A percentile compares a stretch with the other conserved stretches of the same genome.
Evolutionary conservation across 352 stramenopile genomes (phyloP).

Genomic region (Peronospora belbahrii): DNA sequence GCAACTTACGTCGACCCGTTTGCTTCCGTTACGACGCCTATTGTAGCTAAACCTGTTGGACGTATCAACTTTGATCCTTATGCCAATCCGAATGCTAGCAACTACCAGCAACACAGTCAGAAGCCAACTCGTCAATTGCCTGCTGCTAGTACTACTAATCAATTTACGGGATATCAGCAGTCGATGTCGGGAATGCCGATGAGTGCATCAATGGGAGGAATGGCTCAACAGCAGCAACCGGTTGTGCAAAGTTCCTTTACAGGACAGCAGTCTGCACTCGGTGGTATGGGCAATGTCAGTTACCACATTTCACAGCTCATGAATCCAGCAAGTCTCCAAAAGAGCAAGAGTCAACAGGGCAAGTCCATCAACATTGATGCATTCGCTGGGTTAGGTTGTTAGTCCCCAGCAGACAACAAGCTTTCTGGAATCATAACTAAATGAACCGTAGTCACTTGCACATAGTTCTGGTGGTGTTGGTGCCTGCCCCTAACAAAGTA

Average conservation of each 20-base stretch:
- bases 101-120: slow-evolving; percentile 20
- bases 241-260: slow-evolving; percentile 14
- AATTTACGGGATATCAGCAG: slow-evolving; percentile 18
- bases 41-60: slow-evolving; percentile 34
- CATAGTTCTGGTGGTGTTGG: background rate
- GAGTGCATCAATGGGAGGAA: slow-evolving; percentile 14
- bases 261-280: slow-evolving; percentile 12
- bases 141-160: slow-evolving; percentile 7
- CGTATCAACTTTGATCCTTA: slow-evolving; percentile 54
- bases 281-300: slow-evolving; percentile 38
- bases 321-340: slow-evolving; percentile 44
- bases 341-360: slow-evolving; percentile 17
- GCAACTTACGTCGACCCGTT: slow-evolving; percentile 57
- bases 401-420: background rate
- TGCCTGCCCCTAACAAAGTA: background rate
- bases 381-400: slow-evolving; percentile 51
- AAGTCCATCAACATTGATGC: slow-evolving; percentile 82
- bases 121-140: slow-evolving; percentile 14
- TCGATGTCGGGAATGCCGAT: slow-evolving; percentile 18
- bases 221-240: slow-evolving; percentile 25
- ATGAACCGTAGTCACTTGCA: slow-evolving; percentile 1
- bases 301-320: slow-evolving; percentile 82
- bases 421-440: slow-evolving; percentile 3
- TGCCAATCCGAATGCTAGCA: slow-evolving; percentile 21
- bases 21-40: slow-evolving; percentile 32